A percentile compares a stretch with the other conserved stretches of the same genome.
These are phyloP conservation scores for Crithidia sp. DNA, from an alignment of 208 protist genomes.

Conservation along the genomic window DNA sequence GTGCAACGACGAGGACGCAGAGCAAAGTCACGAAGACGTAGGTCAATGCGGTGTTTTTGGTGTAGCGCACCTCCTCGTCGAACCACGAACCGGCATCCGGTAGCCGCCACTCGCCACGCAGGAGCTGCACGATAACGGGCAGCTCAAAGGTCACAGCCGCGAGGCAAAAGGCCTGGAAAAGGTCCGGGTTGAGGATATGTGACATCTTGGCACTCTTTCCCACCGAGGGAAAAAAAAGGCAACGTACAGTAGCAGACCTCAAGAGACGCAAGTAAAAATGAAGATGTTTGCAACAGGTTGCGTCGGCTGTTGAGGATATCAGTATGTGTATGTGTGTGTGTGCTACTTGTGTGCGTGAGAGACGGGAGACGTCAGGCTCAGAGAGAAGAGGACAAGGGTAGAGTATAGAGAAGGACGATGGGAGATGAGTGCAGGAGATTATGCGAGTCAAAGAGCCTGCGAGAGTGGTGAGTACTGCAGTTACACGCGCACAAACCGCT, in stretches of 20 bases:
- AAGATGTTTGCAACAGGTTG: too few relatives aligned
- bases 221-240: neutral
- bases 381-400: too few relatives aligned
- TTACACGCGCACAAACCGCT: too few relatives aligned
- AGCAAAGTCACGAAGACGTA: slow-evolving; percentile 50
- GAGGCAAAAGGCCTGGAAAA: slow-evolving; percentile 40
- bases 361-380: too few relatives aligned
- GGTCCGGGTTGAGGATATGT: slow-evolving; percentile 4
- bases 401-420: too few relatives aligned
- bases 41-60: slow-evolving; percentile 32
- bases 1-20: slow-evolving; percentile 35
- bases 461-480: too few relatives aligned
- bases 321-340: too few relatives aligned
- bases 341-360: too few relatives aligned
- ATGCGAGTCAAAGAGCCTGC: too few relatives aligned
- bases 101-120: slow-evolving; percentile 23
- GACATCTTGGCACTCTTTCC: slow-evolving; percentile 3
- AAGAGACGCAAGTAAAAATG: neutral
- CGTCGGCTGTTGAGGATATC: too few relatives aligned
- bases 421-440: too few relatives aligned
- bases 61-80: slow-evolving; percentile 37
- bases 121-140: slow-evolving; percentile 39
- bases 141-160: slow-evolving; percentile 46
- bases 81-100: slow-evolving; percentile 53
- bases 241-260: neutral